A percentile compares a stretch with the other conserved stretches of the same genome.
These are phyloP conservation scores for Madurella mycetomatis DNA, from an alignment of 2,329 filamentous ascomycete species.

Conservation along the genomic window DNA sequence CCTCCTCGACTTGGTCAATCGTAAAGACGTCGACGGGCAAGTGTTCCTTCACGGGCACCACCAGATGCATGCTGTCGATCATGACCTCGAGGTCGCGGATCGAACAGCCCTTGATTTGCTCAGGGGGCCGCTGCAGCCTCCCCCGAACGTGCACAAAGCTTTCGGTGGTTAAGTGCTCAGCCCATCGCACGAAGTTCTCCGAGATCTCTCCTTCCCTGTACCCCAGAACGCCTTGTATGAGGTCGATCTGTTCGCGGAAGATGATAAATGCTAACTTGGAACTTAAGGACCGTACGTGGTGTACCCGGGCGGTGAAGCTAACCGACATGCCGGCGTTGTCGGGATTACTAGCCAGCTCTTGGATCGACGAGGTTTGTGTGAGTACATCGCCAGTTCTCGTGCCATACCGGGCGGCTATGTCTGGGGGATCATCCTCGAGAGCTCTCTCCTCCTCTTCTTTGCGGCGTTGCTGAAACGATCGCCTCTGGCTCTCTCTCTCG, in stretches of 20 bases:
- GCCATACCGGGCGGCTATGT: constrained; percentile 31
- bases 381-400: constrained; percentile 22
- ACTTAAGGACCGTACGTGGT: constrained; percentile 70
- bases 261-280: constrained; percentile 81
- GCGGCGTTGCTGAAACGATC: constrained; percentile 30
- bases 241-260: constrained; percentile 77
- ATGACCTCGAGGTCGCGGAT: constrained; percentile 72
- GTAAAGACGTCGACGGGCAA: constrained; percentile 49
- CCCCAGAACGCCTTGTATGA: constrained; percentile 77
- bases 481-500: constrained; percentile 31
- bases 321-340: constrained; percentile 54
- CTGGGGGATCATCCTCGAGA: constrained; percentile 27
- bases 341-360: constrained; percentile 42
- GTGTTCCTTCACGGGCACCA: constrained; percentile 47
- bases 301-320: constrained; percentile 66
- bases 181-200: constrained; percentile 78
- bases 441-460: constrained; percentile 33
- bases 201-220: constrained; percentile 56
- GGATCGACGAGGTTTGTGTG: constrained; percentile 22
- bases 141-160: constrained; percentile 74
- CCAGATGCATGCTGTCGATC: constrained; percentile 52
- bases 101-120: constrained; percentile 65
- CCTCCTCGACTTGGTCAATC: constrained; percentile 36
- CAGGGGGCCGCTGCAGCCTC: constrained; percentile 65
- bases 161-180: constrained; percentile 74